These are phyloP conservation scores for Rutstroemia sp. DNA, from an alignment of 2,329 filamentous ascomycete species.

Conservation along the genomic window DNA sequence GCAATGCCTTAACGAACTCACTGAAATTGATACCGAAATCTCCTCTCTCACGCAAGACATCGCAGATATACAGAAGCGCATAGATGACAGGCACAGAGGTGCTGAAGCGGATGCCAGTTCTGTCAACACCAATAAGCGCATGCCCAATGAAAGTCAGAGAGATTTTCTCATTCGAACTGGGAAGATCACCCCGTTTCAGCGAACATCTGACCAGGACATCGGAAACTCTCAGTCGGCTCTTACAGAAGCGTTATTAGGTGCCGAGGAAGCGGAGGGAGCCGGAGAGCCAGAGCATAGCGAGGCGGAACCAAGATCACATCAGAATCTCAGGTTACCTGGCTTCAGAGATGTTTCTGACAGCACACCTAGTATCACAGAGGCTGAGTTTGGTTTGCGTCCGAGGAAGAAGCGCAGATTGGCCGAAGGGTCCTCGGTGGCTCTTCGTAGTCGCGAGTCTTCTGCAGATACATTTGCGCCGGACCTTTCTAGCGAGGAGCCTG, in stretches of 20 bases:
- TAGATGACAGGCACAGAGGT: constrained; percentile 62
- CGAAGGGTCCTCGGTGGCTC: constrained; percentile 25
- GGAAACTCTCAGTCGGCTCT: constrained; percentile 60
- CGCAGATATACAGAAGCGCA: constrained; percentile 71
- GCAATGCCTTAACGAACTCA: constrained; percentile 34
- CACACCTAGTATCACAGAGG: constrained; percentile 32
- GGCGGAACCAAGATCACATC: constrained; percentile 53
- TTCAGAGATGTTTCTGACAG: constrained; percentile 48
- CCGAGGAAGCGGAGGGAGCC: constrained; percentile 59
- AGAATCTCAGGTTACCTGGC: constrained; percentile 64
- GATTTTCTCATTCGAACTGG: constrained; percentile 92
- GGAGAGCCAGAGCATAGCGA: constrained; percentile 34
- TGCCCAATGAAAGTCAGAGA: constrained; percentile 75
- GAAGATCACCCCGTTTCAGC: constrained; percentile 91
- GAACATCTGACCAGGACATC: constrained; percentile 50
- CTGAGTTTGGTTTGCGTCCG: constrained; percentile 51
- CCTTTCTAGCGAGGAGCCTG: constrained; percentile 17
- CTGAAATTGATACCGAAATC: constrained; percentile 23
- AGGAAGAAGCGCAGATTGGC: constrained; percentile 46
- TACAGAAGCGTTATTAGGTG: constrained; percentile 71
- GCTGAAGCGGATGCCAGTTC: constrained; percentile 38
- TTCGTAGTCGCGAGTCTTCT: constrained; percentile 17
- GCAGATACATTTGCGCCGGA: constrained; percentile 25
- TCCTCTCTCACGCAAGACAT: constrained; percentile 61
- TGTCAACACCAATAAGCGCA: constrained; percentile 46